A percentile compares a stretch with the other conserved stretches of the same genome.
Evolutionary conservation across 345 rosid genomes (phyloP).

Genomic region (Orychophragmus violaceus): DNA sequence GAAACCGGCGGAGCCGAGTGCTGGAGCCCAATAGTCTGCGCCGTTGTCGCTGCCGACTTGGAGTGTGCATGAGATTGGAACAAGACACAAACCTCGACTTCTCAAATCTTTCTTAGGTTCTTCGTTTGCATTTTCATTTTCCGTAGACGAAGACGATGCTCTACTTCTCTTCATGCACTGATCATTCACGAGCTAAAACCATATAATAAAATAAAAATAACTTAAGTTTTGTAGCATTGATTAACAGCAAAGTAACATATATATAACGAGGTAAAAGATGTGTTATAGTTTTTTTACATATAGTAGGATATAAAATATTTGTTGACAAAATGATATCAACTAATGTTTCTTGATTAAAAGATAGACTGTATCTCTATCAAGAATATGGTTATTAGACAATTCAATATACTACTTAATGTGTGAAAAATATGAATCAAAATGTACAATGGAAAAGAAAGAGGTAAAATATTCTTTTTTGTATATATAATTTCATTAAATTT

Average conservation of each 20-base stretch:
- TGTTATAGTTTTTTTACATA: neutral
- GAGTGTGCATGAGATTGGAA: conserved; percentile 82
- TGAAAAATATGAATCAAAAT: neutral
- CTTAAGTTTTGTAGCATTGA: neutral
- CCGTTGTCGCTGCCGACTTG: conserved; percentile 86
- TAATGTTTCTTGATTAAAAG: neutral
- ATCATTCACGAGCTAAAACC: conserved; percentile 52
- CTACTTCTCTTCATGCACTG: conserved; percentile 60
- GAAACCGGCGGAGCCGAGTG: conserved; percentile 49
- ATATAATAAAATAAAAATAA: conserved; percentile 9
- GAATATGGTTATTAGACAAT: neutral
- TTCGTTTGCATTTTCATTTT: conserved; percentile 37
- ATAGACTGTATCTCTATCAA: neutral
- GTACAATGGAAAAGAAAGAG: neutral
- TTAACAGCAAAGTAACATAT: neutral
- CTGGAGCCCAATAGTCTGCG: conserved; percentile 95
- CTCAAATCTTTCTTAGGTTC: conserved; percentile 62
- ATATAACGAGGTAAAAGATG: neutral
- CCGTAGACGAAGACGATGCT: conserved; percentile 23
- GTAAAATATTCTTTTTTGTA: neutral
- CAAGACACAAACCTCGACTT: conserved; percentile 93
- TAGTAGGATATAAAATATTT: neutral
- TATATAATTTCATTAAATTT: neutral
- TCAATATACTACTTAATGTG: neutral
- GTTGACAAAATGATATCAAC: neutral